phyloP scores from a whole-genome alignment of 2,329 filamentous ascomycete genomes.

The Setomelanomma holmii region DNA sequence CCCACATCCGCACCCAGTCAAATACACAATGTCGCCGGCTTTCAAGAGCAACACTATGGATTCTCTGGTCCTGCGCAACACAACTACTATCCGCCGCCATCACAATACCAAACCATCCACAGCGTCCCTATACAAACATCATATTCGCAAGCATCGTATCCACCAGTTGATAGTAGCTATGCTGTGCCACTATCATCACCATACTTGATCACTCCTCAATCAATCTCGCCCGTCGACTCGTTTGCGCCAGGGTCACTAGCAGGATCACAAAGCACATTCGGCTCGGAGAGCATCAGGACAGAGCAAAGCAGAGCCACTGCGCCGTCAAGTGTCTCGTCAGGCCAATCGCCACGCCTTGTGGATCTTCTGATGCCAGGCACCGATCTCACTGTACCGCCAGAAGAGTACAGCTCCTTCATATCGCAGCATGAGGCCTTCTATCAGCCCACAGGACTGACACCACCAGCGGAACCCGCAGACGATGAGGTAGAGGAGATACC shows the following conservation, averaged over 20 bases:
- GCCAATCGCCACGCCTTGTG: conserved; percentile 57
- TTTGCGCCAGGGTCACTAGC: conserved; percentile 44
- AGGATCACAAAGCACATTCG: conserved; percentile 49
- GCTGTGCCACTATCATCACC: conserved; percentile 27
- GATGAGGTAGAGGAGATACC: conserved; percentile 65
- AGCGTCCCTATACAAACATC: conserved; percentile 12
- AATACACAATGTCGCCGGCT: background rate
- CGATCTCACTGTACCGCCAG: conserved; percentile 53
- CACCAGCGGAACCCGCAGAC: conserved; percentile 42
- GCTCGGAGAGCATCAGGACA: conserved; percentile 39
- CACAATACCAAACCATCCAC: conserved; percentile 13
- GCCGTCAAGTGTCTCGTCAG: conserved; percentile 49
- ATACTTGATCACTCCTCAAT: conserved; percentile 31
- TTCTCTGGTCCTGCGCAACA: conserved; percentile 13
- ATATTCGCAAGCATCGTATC: conserved; percentile 19
- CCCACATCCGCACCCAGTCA: conserved; percentile 10
- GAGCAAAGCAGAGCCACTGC: conserved; percentile 34
- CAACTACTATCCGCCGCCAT: conserved; percentile 20
- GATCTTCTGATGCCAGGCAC: conserved; percentile 59
- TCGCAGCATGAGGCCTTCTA: conserved; percentile 47
- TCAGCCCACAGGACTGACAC: conserved; percentile 38
- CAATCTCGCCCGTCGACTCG: conserved; percentile 38
- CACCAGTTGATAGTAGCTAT: conserved; percentile 13
- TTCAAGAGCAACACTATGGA: conserved; percentile 11
- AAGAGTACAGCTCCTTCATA: conserved; percentile 44